Percentiles rank a stretch among this genome's conserved stretches.
Conservation (phyloP, 306 rosid species). For the Medicago arabica region DNA sequence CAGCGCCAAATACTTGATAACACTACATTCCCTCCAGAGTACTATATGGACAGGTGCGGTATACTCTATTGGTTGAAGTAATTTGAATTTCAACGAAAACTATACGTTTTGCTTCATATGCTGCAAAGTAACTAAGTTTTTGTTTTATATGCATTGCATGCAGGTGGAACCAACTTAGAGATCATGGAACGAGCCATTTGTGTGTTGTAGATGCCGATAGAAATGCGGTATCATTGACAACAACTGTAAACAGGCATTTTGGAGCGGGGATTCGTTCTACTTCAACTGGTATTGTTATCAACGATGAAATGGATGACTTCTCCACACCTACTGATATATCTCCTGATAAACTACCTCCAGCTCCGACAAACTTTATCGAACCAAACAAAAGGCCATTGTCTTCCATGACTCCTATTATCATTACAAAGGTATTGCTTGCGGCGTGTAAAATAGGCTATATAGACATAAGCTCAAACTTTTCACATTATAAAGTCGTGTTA, state of each 20-base stretch:
- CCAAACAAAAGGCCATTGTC: conserved; percentile 89
- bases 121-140: conserved; percentile 14
- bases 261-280: conserved; percentile 81
- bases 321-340: conserved; percentile 69
- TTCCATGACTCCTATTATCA: conserved; percentile 84
- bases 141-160: conserved; percentile 28
- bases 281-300: conserved; percentile 87
- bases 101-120: conserved; percentile 26
- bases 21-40: conserved; percentile 86
- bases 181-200: conserved; percentile 94
- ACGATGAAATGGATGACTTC: conserved; percentile 90
- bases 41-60: conserved; percentile 69
- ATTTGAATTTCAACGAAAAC: conserved; percentile 28
- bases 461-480: not conserved
- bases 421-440: conserved; percentile 65
- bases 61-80: too few species aligned
- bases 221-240: conserved; percentile 87
- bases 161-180: conserved; percentile 98
- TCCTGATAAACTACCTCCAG: conserved; percentile 75
- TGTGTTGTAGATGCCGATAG: conserved; percentile 88
- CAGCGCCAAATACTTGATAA: conserved; percentile 72
- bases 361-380: conserved; percentile 80
- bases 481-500: not conserved
- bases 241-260: conserved; percentile 65
- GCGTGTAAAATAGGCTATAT: not conserved